These are phyloP conservation scores for Colletotrichum echinochloae DNA, from an alignment of 2,329 filamentous ascomycete species.

Conservation along the genomic window DNA sequence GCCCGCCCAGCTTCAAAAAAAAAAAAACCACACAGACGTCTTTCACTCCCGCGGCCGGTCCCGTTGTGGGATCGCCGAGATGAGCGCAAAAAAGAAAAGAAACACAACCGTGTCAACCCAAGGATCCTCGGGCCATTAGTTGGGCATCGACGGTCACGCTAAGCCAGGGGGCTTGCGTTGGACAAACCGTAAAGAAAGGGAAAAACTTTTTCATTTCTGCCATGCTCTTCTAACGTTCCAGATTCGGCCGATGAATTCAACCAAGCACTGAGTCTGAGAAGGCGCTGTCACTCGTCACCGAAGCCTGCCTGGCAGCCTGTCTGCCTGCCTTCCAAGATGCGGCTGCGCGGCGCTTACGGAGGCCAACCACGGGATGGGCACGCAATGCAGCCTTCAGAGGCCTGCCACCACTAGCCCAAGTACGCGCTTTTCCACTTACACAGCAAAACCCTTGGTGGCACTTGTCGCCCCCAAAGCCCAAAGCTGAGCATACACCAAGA, in stretches of 20 bases:
- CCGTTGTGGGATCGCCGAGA: slow-evolving; percentile 21
- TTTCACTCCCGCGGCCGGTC: slow-evolving; percentile 24
- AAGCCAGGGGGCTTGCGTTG: slow-evolving; percentile 28
- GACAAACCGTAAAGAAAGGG: not conserved
- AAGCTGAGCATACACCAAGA: slow-evolving; percentile 21
- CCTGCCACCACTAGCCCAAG: slow-evolving; percentile 1
- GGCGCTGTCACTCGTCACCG: not conserved
- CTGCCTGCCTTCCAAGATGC: not conserved
- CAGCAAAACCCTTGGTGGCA: slow-evolving; percentile 14
- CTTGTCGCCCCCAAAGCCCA: slow-evolving; percentile 29
- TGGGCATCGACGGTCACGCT: slow-evolving; percentile 35
- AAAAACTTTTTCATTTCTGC: slow-evolving; percentile 4
- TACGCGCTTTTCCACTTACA: slow-evolving; percentile 11
- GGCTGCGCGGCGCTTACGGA: slow-evolving; percentile 32
- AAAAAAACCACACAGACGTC: slow-evolving; percentile 17
- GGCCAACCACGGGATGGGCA: slow-evolving; percentile 33
- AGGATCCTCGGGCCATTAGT: slow-evolving; percentile 30
- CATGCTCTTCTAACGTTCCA: not conserved
- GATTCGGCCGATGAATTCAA: not conserved
- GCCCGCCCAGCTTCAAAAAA: slow-evolving; percentile 10
- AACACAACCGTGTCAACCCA: slow-evolving; percentile 22
- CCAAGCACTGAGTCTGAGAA: not conserved
- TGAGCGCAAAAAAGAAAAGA: slow-evolving; percentile 20
- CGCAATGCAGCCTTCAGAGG: slow-evolving; percentile 5
- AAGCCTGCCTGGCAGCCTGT: too few relatives aligned